Base-by-base conservation (phyloP, 495 filamentous ascomycete species). In the Penicillium waksmanii region DNA sequence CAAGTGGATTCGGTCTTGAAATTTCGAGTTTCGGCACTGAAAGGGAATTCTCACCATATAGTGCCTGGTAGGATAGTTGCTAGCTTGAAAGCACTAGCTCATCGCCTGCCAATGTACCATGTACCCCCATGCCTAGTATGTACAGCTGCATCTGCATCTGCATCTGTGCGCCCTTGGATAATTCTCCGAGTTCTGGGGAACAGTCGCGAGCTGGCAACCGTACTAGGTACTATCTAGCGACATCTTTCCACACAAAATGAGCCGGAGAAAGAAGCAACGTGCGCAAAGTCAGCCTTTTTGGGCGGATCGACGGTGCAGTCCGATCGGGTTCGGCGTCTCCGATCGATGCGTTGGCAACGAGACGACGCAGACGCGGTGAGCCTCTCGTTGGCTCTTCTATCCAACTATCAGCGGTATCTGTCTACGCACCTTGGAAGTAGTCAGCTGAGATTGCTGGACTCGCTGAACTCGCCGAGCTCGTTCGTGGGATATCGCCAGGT, bases 331-430 rank as follows among this genome's bases (percentile, higher is more conserved):
- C 67, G 67, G 65, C 67, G 62, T 67, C 67, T 61, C 67, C 67
- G 67, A 63, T 63, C 60, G 57, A 65, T 70, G 65, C 49, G 67
- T 65, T 70, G 65, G 61, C 57, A 58, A 63, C 40, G 62, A 62
- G 65, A 62, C 67, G 55, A 67, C 42, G 36, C 61, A 65, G 36
- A 65, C 59, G 65, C 62, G 65, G 58, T 53, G 51, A 53, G 47
- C 27, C 27, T 12, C 21, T 10, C 36, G 49, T 42, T 50, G 49
- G 49, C 23, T 51, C 25, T 27, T 51, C 46, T 25, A 48, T 48
- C 8, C 19, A 18, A 48, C 11, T 48, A 48, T 27, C 19, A 48
- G 46, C 23, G 11, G 19, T 25, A 10, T 27, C 13, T 48, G 46
- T n/a, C 46, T 48, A 25, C 21, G 23, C 46, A 48, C 19, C 3